phyloP scores from a whole-genome alignment of 441 rosid species.

The Brassica hybrid region DNA sequence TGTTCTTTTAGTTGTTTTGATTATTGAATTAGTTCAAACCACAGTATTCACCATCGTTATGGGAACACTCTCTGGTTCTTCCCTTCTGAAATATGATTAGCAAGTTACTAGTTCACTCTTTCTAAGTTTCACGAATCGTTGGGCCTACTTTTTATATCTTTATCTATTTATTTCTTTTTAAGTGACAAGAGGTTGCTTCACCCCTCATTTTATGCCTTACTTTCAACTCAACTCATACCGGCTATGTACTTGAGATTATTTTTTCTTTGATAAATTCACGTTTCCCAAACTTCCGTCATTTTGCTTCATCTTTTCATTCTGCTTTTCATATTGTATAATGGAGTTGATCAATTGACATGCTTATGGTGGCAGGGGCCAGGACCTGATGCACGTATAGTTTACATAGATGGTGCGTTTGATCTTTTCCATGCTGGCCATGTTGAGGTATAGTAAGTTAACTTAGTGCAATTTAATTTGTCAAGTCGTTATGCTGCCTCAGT shows the following conservation, averaged over 20 bases:
- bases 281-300: neutral
- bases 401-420: conserved; percentile 93
- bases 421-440: conserved; percentile 99
- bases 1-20: neutral
- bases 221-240: neutral
- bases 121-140: conserved; percentile 2
- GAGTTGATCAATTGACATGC: conserved; percentile 1
- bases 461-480: neutral
- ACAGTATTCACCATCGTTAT: neutral
- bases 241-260: neutral
- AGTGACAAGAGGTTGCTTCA: neutral
- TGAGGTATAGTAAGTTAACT: conserved; percentile 60
- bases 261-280: conserved; percentile 15
- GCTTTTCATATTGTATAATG: conserved; percentile 14
- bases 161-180: neutral
- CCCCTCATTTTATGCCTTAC: neutral
- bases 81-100: neutral
- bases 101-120: conserved; percentile 2
- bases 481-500: neutral
- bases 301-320: neutral
- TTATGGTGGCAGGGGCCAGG: conserved; percentile 72
- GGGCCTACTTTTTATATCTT: conserved; percentile 5
- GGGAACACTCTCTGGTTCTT: conserved; percentile 3
- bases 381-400: conserved; percentile 80
- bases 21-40: neutral